A percentile compares a stretch with the other conserved stretches of the same genome.
phyloP scores from a whole-genome alignment of 2,329 filamentous ascomycete genomes.

The Chlorencoelia australis region DNA sequence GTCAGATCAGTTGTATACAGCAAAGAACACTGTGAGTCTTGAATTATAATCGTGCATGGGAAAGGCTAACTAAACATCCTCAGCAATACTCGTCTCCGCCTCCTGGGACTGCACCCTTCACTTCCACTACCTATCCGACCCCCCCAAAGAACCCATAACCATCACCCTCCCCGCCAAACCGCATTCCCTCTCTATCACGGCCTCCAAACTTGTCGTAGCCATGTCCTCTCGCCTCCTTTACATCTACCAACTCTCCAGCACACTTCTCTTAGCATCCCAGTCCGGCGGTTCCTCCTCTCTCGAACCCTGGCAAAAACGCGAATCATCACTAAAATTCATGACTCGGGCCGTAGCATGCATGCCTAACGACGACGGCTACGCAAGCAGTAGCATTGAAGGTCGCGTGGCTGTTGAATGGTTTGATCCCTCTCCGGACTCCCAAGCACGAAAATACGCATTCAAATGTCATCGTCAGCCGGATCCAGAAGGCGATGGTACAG shows the following conservation, averaged over 20 bases:
- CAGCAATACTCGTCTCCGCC: conserved; percentile 70
- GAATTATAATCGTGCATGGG: conserved; percentile 1
- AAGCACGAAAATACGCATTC: conserved; percentile 94
- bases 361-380: conserved; percentile 92
- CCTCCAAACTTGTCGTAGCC: conserved; percentile 79
- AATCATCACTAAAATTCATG: conserved; percentile 93
- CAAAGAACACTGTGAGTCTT: conserved; percentile 50
- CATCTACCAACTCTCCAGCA: conserved; percentile 78
- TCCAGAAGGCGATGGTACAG: conserved; percentile 45
- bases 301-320: conserved; percentile 84
- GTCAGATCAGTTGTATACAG: conserved; percentile 82
- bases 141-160: conserved; percentile 44
- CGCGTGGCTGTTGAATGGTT: conserved; percentile 98
- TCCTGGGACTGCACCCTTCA: conserved; percentile 93
- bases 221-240: conserved; percentile 91
- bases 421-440: conserved; percentile 75
- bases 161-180: conserved; percentile 76
- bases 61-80: not conserved
- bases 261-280: conserved; percentile 42
- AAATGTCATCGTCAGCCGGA: conserved; percentile 85
- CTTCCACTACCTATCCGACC: conserved; percentile 56
- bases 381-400: conserved; percentile 85
- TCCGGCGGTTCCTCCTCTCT: conserved; percentile 36
- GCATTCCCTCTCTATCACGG: conserved; percentile 71
- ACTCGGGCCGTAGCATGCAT: conserved; percentile 89